phyloP scores from a whole-genome alignment of 108 stramenopile species.

The Nitzschia palea region DNA sequence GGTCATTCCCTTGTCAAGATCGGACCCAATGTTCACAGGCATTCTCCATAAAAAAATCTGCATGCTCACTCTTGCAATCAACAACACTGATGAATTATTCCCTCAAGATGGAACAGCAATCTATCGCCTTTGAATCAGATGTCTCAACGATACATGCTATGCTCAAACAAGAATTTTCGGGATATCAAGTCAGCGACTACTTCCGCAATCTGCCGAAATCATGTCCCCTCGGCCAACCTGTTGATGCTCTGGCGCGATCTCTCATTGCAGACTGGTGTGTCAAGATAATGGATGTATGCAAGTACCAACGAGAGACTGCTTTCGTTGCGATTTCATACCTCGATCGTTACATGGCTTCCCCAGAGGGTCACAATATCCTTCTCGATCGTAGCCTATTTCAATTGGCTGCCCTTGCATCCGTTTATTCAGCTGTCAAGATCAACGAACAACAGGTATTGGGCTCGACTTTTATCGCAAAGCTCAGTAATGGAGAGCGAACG shows the following conservation, averaged over 20 bases:
- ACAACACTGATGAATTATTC: too few relatives aligned
- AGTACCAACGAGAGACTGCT: constrained; percentile 64
- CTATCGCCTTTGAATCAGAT: neutral
- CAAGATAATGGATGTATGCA: constrained; percentile 59
- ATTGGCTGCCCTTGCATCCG: constrained; percentile 64
- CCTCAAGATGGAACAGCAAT: neutral
- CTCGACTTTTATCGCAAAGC: constrained; percentile 50
- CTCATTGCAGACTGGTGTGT: constrained; percentile 65
- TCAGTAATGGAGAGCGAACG: constrained; percentile 56
- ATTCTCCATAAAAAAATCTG: too few relatives aligned
- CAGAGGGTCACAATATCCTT: constrained; percentile 16
- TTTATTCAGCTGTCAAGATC: constrained; percentile 78
- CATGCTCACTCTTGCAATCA: too few relatives aligned
- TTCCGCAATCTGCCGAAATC: constrained; percentile 4
- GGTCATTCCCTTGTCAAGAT: too few relatives aligned
- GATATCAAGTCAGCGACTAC: constrained; percentile 16
- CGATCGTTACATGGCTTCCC: constrained; percentile 51
- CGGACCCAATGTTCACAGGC: too few relatives aligned
- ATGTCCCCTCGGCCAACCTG: neutral
- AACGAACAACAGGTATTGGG: constrained; percentile 55
- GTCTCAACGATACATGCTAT: constrained; percentile 14
- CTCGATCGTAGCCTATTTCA: constrained; percentile 53
- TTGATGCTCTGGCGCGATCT: constrained; percentile 17
- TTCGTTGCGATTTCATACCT: constrained; percentile 53
- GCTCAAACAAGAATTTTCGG: constrained; percentile 13